Conservation (phyloP, 306 rosid genomes). For the Canavalia ensiformis region DNA sequence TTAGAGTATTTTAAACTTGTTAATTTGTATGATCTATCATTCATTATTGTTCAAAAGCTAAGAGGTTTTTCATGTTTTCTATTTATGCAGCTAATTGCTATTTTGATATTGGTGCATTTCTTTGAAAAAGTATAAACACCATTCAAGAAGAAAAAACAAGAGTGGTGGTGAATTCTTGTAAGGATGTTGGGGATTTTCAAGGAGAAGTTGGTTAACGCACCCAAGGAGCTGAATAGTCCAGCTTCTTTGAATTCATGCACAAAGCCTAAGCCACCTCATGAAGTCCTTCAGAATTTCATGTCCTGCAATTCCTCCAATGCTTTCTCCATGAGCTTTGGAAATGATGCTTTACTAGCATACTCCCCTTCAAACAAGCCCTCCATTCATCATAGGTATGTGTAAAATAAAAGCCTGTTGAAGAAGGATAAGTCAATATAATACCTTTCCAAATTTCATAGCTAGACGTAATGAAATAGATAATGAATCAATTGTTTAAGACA, state of each 20-base stretch:
- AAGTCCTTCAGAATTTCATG: constrained; percentile 65
- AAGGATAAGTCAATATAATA: neutral
- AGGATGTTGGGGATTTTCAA: constrained; percentile 90
- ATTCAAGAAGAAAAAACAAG: neutral
- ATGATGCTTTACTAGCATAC: constrained; percentile 65
- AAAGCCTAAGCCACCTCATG: constrained; percentile 65
- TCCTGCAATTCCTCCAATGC: constrained; percentile 59
- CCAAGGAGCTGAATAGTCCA: constrained; percentile 91
- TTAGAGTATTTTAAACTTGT: neutral
- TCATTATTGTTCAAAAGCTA: constrained; percentile 17
- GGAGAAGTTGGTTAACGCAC: constrained; percentile 78
- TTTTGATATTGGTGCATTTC: constrained; percentile 51
- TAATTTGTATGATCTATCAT: neutral
- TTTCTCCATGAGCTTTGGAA: constrained; percentile 68
- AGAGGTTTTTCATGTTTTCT: constrained; percentile 19
- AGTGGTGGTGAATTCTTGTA: neutral
- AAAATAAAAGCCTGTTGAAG: neutral
- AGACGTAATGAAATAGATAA: neutral
- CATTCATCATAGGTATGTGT: constrained; percentile 61
- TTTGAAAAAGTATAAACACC: constrained; percentile 26
- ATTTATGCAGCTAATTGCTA: constrained; percentile 42
- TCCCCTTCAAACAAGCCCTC: constrained; percentile 51
- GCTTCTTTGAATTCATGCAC: constrained; percentile 54
- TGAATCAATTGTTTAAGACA: neutral
- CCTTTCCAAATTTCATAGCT: neutral